These are phyloP conservation scores for Arabis hirsuta DNA, from an alignment of 345 rosid genomes.

Conservation along the genomic window DNA sequence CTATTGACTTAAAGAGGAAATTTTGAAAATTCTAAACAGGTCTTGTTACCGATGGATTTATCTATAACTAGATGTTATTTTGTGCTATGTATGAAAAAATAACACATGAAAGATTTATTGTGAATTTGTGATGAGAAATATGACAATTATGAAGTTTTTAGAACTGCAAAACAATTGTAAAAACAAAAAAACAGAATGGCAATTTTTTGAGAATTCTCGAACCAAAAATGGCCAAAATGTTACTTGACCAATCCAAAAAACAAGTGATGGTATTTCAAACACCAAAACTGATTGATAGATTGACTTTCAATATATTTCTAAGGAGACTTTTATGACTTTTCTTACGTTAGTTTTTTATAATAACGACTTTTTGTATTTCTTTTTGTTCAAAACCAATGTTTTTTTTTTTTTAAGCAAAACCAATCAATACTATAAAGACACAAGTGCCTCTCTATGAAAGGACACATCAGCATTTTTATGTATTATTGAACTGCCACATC, in stretches of 20 bases:
- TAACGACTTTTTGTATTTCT: background rate
- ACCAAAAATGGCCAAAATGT: conserved; percentile 16
- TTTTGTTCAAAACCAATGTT: background rate
- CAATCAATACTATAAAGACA: too few species aligned
- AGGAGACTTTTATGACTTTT: conserved; percentile 43
- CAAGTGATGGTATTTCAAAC: conserved; percentile 19
- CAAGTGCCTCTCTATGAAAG: too few species aligned
- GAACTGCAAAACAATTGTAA: conserved; percentile 6
- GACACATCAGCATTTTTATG: too few species aligned
- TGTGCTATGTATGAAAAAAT: too few species aligned
- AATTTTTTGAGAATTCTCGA: background rate
- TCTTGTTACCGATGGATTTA: too few species aligned
- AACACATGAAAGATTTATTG: background rate
- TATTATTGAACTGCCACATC: too few species aligned
- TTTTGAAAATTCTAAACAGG: too few species aligned
- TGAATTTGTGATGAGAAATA: background rate
- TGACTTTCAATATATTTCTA: conserved; percentile 11
- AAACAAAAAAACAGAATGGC: background rate
- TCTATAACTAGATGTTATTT: too few species aligned
- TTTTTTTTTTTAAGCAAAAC: too few species aligned
- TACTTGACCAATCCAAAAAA: background rate
- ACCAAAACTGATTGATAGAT: conserved; percentile 9
- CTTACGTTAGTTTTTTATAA: background rate
- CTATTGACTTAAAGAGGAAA: too few species aligned
- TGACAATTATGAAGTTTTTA: background rate